These are phyloP conservation scores for Globisporangium mamillatum DNA, from an alignment of 352 stramenopile species.

Conservation along the genomic window DNA sequence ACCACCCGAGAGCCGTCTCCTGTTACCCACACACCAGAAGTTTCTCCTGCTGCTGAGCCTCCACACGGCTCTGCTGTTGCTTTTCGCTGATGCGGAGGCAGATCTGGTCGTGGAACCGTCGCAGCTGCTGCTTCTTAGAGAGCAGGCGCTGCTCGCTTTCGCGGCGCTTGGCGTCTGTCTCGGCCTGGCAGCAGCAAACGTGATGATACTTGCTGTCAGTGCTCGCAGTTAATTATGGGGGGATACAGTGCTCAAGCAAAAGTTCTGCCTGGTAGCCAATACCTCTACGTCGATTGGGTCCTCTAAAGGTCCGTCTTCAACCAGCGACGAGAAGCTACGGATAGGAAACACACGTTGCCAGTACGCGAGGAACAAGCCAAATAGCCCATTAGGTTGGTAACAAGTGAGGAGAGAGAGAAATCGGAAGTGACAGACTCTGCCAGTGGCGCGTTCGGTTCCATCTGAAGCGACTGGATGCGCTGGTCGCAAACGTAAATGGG, in stretches of 20 bases:
- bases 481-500: conserved; percentile 5
- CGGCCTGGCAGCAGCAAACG: conserved; percentile 17
- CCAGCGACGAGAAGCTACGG: background rate
- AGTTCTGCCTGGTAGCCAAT: background rate
- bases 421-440: background rate
- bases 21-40: conserved; percentile 20
- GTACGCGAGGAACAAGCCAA: background rate
- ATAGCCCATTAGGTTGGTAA: background rate
- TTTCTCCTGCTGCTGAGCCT: conserved; percentile 24
- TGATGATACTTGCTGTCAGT: background rate
- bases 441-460: background rate
- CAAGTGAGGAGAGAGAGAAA: background rate
- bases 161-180: conserved; percentile 32
- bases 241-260: background rate
- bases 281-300: conserved; percentile 12
- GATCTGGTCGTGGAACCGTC: conserved; percentile 58
- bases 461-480: background rate
- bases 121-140: conserved; percentile 40
- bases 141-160: conserved; percentile 32
- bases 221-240: background rate
- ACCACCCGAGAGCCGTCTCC: too few species aligned
- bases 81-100: conserved; percentile 51
- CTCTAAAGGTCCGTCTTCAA: conserved; percentile 8
- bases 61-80: conserved; percentile 35
- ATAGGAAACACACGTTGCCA: background rate